These are phyloP conservation scores for Bipolaris gigantea DNA, from an alignment of 2,329 filamentous ascomycete species.

Conservation along the genomic window DNA sequence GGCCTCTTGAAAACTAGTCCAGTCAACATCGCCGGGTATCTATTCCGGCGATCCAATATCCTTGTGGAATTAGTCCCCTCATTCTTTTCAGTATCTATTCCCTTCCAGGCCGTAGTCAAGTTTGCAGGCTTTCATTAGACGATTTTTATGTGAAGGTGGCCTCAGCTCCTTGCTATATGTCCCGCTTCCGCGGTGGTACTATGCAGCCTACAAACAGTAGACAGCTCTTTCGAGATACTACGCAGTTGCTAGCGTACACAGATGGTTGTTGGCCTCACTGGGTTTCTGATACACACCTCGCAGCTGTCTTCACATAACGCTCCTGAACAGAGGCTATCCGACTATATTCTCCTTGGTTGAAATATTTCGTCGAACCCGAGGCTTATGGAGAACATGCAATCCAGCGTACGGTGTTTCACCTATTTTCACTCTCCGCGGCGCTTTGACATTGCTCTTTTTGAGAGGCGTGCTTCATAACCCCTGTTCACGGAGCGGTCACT, in stretches of 20 bases:
- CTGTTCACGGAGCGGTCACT: constrained; percentile 7
- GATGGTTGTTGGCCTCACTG: constrained; percentile 4
- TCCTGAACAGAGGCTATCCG: background rate
- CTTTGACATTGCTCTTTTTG: constrained; percentile 6
- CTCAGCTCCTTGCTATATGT: constrained; percentile 9
- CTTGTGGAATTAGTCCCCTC: background rate
- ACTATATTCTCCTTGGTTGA: background rate
- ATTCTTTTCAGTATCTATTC: background rate
- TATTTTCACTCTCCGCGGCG: constrained; percentile 5
- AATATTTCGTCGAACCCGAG: constrained; percentile 2
- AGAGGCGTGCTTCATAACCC: constrained; percentile 7
- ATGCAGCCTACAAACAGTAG: constrained; percentile 16
- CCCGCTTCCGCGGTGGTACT: constrained; percentile 24
- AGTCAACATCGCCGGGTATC: background rate
- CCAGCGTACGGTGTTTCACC: constrained; percentile 19
- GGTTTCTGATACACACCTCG: background rate
- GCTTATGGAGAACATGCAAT: constrained; percentile 6
- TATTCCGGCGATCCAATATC: background rate
- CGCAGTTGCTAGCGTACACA: background rate
- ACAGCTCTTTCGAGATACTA: background rate
- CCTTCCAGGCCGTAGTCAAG: background rate
- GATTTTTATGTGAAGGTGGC: background rate
- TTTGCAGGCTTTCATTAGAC: background rate
- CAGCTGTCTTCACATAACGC: background rate
- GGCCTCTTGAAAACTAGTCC: background rate